phyloP scores from a whole-genome alignment of 257 asterid species.

The Apocynum venetum region DNA sequence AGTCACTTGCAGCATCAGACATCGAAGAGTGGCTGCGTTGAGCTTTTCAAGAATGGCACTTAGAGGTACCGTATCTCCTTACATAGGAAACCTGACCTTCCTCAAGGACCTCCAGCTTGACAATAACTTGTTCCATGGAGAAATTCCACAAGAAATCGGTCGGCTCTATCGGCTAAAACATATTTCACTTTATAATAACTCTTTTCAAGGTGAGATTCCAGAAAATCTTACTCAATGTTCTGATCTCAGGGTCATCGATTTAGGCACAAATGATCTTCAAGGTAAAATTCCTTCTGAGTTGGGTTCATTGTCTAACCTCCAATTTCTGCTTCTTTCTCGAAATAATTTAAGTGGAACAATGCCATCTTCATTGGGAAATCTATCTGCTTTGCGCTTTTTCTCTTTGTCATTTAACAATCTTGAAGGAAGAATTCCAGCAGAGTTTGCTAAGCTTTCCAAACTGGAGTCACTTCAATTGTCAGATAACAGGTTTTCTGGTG shows the following conservation, averaged over 20 bases:
- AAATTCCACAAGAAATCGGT: conserved; percentile 6
- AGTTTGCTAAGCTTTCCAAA: conserved; percentile 1
- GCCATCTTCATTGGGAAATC: conserved; percentile 5
- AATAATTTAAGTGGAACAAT: neutral
- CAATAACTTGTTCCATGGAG: neutral
- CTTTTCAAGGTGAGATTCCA: conserved; percentile 1
- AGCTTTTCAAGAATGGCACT: neutral
- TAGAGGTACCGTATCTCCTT: neutral
- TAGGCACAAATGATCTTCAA: neutral
- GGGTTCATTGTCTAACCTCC: conserved; percentile 1
- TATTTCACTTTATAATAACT: neutral
- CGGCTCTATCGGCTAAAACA: conserved; percentile 1
- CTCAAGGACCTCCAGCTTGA: conserved; percentile 5
- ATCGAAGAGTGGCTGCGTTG: neutral
- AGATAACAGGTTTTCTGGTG: neutral
- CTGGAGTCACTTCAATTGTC: neutral
- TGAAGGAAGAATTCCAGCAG: conserved; percentile 14
- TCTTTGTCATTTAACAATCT: neutral
- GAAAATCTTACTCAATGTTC: neutral
- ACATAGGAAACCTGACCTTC: conserved; percentile 6
- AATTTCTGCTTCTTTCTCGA: neutral
- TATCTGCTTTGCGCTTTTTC: neutral
- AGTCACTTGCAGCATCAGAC: neutral
- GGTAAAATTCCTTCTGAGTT: conserved; percentile 3
- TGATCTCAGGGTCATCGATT: neutral